phyloP scores from a whole-genome alignment of 345 rosid species.

The Eutrema yunnanense region DNA sequence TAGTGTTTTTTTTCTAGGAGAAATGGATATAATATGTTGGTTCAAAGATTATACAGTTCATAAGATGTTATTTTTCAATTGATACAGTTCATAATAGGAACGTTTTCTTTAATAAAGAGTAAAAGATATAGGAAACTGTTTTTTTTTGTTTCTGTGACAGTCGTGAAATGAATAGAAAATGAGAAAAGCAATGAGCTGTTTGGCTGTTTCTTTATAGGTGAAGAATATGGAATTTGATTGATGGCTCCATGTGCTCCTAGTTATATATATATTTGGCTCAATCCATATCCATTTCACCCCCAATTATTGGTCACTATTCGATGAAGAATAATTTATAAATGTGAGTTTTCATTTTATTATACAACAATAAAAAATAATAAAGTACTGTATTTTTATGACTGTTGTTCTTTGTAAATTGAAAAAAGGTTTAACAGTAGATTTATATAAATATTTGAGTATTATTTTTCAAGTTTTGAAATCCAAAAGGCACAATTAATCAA shows the following conservation, averaged over 20 bases:
- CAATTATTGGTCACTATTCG: slow-evolving; percentile 1
- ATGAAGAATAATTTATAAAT: not conserved
- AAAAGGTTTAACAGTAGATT: too few species aligned
- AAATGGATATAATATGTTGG: not conserved
- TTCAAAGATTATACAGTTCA: slow-evolving; percentile 14
- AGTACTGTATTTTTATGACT: not conserved
- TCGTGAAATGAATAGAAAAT: not conserved
- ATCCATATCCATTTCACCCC: not conserved
- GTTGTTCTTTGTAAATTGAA: too few species aligned
- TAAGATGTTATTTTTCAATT: not conserved
- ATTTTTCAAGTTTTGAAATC: too few species aligned
- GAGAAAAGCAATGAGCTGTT: slow-evolving; percentile 7
- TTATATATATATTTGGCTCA: not conserved
- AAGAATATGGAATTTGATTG: slow-evolving; percentile 4
- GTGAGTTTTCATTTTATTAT: not conserved
- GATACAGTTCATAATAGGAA: slow-evolving; percentile 5
- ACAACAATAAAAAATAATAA: not conserved
- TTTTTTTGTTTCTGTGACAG: not conserved
- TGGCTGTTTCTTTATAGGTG: not conserved
- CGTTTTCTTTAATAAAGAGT: not conserved
- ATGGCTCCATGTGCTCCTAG: slow-evolving; percentile 17
- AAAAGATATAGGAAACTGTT: not conserved
- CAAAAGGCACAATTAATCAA: too few species aligned
- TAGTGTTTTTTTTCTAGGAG: not conserved
- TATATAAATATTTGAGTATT: too few species aligned